Conservation (phyloP, 2,329 filamentous ascomycete species). For the Fragosphaeria purpurea region DNA sequence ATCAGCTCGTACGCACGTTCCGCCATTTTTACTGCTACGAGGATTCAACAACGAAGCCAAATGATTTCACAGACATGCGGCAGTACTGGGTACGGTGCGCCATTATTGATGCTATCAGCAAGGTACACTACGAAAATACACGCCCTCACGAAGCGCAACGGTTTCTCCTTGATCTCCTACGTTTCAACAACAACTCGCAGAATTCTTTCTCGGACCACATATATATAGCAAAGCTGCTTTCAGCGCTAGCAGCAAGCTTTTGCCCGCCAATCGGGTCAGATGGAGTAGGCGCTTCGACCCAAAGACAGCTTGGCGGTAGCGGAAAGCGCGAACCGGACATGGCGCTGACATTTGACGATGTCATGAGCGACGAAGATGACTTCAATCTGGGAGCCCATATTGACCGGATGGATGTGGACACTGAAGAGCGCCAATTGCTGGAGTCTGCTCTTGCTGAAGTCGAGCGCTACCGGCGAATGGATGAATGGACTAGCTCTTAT, state of each 20-base stretch:
- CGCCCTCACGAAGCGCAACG: constrained; percentile 70
- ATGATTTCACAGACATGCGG: constrained; percentile 82
- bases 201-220: constrained; percentile 84
- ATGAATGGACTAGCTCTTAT: constrained; percentile 59
- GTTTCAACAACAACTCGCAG: constrained; percentile 88
- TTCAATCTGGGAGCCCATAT: constrained; percentile 27
- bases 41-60: constrained; percentile 71
- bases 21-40: constrained; percentile 80
- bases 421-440: constrained; percentile 31
- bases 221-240: constrained; percentile 74
- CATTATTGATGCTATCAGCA: constrained; percentile 71
- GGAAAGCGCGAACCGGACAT: constrained; percentile 13
- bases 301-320: neutral
- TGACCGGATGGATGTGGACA: constrained; percentile 29
- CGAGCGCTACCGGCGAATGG: constrained; percentile 55
- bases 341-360: constrained; percentile 15
- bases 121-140: constrained; percentile 66
- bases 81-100: constrained; percentile 77
- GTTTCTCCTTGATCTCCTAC: constrained; percentile 80
- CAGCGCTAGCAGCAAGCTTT: constrained; percentile 49
- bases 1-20: constrained; percentile 72
- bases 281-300: constrained; percentile 18
- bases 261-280: constrained; percentile 24
- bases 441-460: constrained; percentile 50
- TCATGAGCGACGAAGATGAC: constrained; percentile 19